Evolutionary conservation across 306 rosid species (phyloP).

Genomic region (Nissolia schottii): DNA sequence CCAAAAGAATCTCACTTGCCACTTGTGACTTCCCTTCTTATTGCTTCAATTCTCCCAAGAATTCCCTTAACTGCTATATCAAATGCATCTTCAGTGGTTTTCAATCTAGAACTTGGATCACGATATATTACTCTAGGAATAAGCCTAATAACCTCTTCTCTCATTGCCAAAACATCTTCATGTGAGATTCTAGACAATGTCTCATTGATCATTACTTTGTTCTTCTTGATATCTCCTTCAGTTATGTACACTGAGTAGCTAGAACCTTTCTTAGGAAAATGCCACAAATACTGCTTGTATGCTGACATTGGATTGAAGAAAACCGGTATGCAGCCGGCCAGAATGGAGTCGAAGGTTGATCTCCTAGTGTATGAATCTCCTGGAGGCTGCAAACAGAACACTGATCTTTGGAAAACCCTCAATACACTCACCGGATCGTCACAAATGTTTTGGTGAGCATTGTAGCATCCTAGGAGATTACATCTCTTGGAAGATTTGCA

Average conservation of each 20-base stretch:
- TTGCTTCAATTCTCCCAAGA: slow-evolving; percentile 35
- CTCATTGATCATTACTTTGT: slow-evolving; percentile 27
- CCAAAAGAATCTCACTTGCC: neutral
- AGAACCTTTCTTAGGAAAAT: slow-evolving; percentile 31
- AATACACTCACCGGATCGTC: slow-evolving; percentile 27
- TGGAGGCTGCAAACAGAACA: slow-evolving; percentile 55
- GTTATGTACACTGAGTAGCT: slow-evolving; percentile 38
- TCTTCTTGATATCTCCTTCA: slow-evolving; percentile 22
- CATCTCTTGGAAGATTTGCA: slow-evolving; percentile 33
- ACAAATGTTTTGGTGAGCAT: slow-evolving; percentile 4
- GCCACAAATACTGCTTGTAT: slow-evolving; percentile 54
- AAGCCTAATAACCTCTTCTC: slow-evolving; percentile 39
- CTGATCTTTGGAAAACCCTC: slow-evolving; percentile 39
- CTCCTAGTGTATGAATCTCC: slow-evolving; percentile 56
- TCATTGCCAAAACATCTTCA: slow-evolving; percentile 34
- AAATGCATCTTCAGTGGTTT: slow-evolving; percentile 48
- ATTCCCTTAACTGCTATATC: slow-evolving; percentile 50
- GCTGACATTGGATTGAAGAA: slow-evolving; percentile 53
- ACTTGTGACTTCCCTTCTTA: slow-evolving; percentile 15
- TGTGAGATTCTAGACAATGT: slow-evolving; percentile 26
- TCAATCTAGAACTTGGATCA: slow-evolving; percentile 35
- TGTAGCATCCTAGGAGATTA: slow-evolving; percentile 29
- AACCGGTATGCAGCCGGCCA: slow-evolving; percentile 58
- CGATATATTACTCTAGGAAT: slow-evolving; percentile 46
- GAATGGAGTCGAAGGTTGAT: slow-evolving; percentile 54